Evolutionary conservation across 176 grass and related monocot genomes (phyloP).

Genomic region (Pharus latifolius): DNA sequence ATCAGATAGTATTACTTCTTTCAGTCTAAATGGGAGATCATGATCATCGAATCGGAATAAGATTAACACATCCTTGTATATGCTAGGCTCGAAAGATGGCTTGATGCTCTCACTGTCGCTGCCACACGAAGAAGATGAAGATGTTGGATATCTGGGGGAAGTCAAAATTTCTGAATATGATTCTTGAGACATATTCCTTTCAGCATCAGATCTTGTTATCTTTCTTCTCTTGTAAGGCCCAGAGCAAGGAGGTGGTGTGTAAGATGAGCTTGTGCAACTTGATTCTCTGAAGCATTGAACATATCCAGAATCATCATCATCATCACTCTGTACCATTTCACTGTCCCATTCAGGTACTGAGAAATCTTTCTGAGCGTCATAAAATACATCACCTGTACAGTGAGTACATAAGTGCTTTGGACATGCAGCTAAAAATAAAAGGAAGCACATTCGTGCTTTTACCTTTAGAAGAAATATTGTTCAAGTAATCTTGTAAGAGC

Average conservation of each 20-base stretch:
- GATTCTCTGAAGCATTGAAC: conserved; percentile 6
- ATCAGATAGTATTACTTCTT: conserved; percentile 75
- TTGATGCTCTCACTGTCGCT: conserved; percentile 39
- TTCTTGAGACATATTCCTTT: conserved; percentile 38
- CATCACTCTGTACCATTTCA: conserved; percentile 20
- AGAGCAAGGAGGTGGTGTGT: conserved; percentile 50
- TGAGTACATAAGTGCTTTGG: conserved; percentile 19
- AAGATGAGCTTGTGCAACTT: conserved; percentile 25
- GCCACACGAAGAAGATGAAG: conserved; percentile 32
- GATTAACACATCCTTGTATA: conserved; percentile 72
- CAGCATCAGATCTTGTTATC: conserved; percentile 37
- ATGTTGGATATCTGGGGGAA: conserved; percentile 46
- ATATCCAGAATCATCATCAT: conserved; percentile 25
- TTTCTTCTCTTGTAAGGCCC: conserved; percentile 94
- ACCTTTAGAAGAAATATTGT: conserved; percentile 59
- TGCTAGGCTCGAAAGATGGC: conserved; percentile 35
- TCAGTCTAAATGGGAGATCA: conserved; percentile 74
- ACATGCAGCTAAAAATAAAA: conserved; percentile 15
- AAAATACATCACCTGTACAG: conserved; percentile 64
- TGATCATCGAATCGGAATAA: conserved; percentile 84
- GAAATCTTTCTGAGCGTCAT: conserved; percentile 59
- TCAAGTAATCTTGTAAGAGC: conserved; percentile 58
- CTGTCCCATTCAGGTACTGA: conserved; percentile 11
- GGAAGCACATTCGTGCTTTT: background rate
- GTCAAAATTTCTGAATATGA: conserved; percentile 62